phyloP scores from a whole-genome alignment of 305 asterid species.

The Solanum chacoense region DNA sequence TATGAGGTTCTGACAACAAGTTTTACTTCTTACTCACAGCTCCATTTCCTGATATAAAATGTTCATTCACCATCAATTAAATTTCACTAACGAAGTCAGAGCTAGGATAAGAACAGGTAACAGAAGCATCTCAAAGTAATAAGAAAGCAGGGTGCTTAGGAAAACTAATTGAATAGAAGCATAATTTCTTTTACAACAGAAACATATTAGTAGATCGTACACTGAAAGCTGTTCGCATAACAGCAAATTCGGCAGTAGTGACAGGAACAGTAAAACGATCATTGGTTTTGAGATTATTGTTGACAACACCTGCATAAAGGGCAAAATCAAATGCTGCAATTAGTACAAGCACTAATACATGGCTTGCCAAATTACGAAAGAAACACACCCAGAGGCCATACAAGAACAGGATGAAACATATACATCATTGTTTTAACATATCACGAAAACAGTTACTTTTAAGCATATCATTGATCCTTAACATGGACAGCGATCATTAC shows the following conservation, averaged over 20 bases:
- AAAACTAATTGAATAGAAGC: background rate
- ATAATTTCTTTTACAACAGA: background rate
- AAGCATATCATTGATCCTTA: background rate
- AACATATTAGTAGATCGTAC: constrained; percentile 25
- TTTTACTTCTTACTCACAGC: background rate
- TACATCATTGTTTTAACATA: background rate
- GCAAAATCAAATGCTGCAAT: background rate
- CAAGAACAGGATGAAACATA: background rate
- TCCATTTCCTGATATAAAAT: background rate
- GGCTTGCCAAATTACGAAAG: background rate
- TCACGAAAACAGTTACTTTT: background rate
- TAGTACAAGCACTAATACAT: background rate
- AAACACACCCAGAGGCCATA: background rate
- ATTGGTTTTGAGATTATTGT: constrained; percentile 53
- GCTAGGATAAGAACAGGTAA: background rate
- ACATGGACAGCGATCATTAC: background rate
- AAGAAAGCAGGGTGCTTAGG: background rate
- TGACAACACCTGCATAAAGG: constrained; percentile 60
- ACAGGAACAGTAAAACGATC: constrained; percentile 70
- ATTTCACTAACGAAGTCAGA: background rate
- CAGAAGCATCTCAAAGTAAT: background rate
- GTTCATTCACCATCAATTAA: background rate
- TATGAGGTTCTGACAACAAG: background rate
- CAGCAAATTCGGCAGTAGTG: constrained; percentile 85
- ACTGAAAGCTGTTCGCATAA: constrained; percentile 70